These are phyloP conservation scores for Pterocarpus santalinus DNA, from an alignment of 306 rosid species.

Conservation along the genomic window DNA sequence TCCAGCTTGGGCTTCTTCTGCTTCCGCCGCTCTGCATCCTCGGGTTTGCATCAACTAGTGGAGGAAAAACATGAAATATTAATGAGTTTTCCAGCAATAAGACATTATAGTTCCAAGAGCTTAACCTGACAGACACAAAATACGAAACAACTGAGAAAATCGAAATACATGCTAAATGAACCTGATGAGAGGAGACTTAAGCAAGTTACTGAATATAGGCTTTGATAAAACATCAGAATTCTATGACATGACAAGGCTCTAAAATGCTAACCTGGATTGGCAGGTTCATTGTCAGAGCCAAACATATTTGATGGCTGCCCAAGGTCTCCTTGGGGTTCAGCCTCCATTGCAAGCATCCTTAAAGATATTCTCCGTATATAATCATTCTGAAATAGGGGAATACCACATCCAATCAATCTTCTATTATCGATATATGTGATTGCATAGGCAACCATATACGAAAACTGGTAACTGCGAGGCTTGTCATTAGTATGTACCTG, in stretches of 20 bases:
- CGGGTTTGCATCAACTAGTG: background rate
- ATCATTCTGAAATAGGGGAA: conserved; percentile 57
- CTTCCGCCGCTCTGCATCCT: background rate
- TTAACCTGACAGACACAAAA: background rate
- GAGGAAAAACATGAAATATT: background rate
- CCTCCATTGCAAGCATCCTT: conserved; percentile 73
- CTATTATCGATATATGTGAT: background rate
- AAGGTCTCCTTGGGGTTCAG: conserved; percentile 61
- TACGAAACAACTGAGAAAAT: conserved; percentile 1
- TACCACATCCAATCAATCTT: background rate
- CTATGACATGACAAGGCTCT: background rate
- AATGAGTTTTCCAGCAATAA: background rate
- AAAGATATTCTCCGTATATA: conserved; percentile 58
- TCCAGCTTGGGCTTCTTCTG: background rate
- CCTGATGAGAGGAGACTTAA: background rate
- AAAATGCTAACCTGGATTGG: conserved; percentile 53
- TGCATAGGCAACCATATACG: background rate
- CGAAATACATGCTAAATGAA: background rate
- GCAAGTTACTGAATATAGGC: background rate
- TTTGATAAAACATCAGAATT: background rate
- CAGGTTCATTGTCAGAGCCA: conserved; percentile 63
- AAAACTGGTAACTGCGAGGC: background rate
- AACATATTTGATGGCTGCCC: conserved; percentile 57
- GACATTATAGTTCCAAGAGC: background rate
- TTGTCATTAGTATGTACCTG: conserved; percentile 49